Conservation (phyloP, 164 flowering plant species). For the Dillenia suffruticosa region DNA sequence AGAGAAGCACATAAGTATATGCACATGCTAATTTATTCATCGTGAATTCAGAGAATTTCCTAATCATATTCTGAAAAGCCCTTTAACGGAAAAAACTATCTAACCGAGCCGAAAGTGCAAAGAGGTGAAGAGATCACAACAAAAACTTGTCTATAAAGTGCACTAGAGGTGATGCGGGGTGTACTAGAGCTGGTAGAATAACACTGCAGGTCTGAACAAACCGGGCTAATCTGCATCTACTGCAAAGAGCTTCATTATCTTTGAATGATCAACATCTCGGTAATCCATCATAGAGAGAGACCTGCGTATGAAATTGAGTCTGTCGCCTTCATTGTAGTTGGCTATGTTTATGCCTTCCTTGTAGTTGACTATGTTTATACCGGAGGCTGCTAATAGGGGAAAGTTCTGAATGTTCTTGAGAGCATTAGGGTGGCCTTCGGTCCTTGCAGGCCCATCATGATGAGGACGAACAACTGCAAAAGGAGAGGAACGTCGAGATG, state of each 20-base stretch:
- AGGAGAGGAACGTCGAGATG: conserved; percentile 16
- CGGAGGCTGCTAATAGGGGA: conserved; percentile 37
- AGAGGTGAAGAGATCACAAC: too few species aligned
- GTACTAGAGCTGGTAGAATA: too few species aligned
- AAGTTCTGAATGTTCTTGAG: conserved; percentile 48
- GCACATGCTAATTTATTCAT: too few species aligned
- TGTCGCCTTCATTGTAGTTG: conserved; percentile 29
- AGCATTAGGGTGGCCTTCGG: conserved; percentile 61
- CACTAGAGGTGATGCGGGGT: too few species aligned
- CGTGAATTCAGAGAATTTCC: too few species aligned
- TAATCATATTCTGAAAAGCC: too few species aligned
- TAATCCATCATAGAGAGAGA: conserved; percentile 50
- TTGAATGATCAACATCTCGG: conserved; percentile 29
- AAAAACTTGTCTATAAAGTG: too few species aligned
- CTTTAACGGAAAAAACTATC: too few species aligned
- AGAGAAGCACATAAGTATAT: too few species aligned
- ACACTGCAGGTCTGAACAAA: too few species aligned
- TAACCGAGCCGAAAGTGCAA: too few species aligned
- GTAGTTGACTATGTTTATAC: conserved; percentile 26
- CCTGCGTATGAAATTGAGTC: conserved; percentile 20
- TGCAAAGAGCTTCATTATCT: conserved; percentile 27
- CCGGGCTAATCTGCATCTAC: conserved; percentile 5
- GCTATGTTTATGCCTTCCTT: conserved; percentile 28
- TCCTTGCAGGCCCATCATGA: conserved; percentile 20
- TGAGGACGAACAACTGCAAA: conserved; percentile 25